Conservation (phyloP, 2,329 filamentous ascomycete genomes). For the Monilinia laxa region DNA sequence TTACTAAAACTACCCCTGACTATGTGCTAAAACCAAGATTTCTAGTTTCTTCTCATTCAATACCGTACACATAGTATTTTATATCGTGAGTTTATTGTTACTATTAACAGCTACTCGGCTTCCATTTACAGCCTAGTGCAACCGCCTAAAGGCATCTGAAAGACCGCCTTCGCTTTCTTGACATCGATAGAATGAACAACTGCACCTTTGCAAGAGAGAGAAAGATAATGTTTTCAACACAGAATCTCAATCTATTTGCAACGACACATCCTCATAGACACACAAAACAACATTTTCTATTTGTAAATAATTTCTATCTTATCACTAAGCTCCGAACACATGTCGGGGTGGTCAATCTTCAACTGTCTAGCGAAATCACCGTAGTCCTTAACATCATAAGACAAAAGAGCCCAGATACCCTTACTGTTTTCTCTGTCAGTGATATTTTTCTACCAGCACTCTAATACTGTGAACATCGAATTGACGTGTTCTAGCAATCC, state of each 20-base stretch:
- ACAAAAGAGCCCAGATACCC: neutral
- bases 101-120: neutral
- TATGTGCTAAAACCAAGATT: neutral
- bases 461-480: neutral
- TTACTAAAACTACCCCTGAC: neutral
- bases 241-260: neutral
- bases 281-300: neutral
- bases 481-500: neutral
- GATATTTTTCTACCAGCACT: neutral
- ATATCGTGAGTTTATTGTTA: neutral
- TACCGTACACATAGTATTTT: neutral
- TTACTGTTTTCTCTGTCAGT: slow-evolving; percentile 2
- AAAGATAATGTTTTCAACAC: neutral
- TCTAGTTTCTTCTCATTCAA: neutral
- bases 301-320: neutral
- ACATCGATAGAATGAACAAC: neutral
- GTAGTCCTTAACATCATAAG: neutral
- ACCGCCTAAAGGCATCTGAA: neutral
- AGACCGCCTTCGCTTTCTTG: slow-evolving; percentile 19
- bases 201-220: neutral
- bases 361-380: neutral
- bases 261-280: neutral
- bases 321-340: neutral
- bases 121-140: neutral
- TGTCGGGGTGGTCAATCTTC: neutral